Evolutionary conservation across 352 stramenopile genomes (phyloP).

Genomic region (Pythium folliculosum): DNA sequence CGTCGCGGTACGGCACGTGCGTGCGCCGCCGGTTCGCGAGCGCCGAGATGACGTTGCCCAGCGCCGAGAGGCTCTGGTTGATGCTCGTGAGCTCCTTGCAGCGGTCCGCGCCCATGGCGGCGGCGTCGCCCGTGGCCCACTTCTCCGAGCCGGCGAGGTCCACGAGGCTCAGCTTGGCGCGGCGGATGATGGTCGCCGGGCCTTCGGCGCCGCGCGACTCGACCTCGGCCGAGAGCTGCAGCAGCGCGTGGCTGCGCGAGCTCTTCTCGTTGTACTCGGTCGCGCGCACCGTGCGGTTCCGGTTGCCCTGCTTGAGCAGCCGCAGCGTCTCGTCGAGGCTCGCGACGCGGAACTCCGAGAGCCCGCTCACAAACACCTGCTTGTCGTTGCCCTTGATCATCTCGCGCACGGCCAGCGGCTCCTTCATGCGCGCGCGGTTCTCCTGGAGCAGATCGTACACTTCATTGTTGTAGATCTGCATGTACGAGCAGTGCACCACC

Average conservation of each 20-base stretch:
- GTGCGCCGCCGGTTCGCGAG: constrained; percentile 66
- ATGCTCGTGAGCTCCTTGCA: constrained; percentile 91
- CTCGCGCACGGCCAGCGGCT: constrained; percentile 55
- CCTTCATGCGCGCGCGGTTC: constrained; percentile 56
- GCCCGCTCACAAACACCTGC: constrained; percentile 89
- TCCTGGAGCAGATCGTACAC: constrained; percentile 74
- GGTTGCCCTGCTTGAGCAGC: constrained; percentile 74
- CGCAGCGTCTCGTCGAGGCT: constrained; percentile 76
- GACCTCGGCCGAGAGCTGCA: constrained; percentile 85
- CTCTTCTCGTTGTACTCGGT: constrained; percentile 88
- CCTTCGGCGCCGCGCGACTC: constrained; percentile 67
- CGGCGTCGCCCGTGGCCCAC: constrained; percentile 70
- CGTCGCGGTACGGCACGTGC: constrained; percentile 97
- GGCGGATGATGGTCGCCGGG: constrained; percentile 71
- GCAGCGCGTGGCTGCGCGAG: constrained; percentile 83
- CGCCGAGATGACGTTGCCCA: constrained; percentile 90
- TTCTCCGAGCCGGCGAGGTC: constrained; percentile 93
- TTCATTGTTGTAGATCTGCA: constrained; percentile 93
- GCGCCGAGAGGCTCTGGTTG: constrained; percentile 89
- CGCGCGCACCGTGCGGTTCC: constrained; percentile 86
- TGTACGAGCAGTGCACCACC: constrained; percentile 88
- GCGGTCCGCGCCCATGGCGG: constrained; percentile 60
- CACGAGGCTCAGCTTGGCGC: constrained; percentile 89
- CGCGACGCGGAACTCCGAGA: constrained; percentile 89
- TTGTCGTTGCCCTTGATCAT: constrained; percentile 79